Base-by-base conservation (phyloP, 176 grass and related monocot genomes). In the Eragrostis curvula region DNA sequence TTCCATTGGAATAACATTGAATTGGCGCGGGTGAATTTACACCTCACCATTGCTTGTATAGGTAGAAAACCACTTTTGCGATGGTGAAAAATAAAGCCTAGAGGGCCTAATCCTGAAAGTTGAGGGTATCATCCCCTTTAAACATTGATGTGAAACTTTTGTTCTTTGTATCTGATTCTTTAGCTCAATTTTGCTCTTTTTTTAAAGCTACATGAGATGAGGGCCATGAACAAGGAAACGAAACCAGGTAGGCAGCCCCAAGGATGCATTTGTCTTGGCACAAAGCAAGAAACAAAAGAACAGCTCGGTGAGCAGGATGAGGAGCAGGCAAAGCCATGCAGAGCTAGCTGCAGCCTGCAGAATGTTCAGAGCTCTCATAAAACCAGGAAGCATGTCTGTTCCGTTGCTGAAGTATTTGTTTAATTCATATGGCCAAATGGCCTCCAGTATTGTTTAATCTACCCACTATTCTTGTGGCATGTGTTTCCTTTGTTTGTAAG, bases 361-460 rank as follows among this genome's bases (percentile, higher is more conserved):
- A 80, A 66, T 82, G 72, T 71, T 85, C 82, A 78, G 58, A 85
- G 71, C n/a, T 20, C 65, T 52, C 12, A 17, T 30, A 30, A 11
- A 81, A 41, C 77, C 73, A 50, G 51, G 83, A 82, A 82, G 88
- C 71, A 86, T 90, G 88, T 86, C 66, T 89, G 73, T 82, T 57
- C 46, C 71, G 80, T 73, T 25, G 12, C 50, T 25, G 56, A 24
- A 3, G 51, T 41, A 45, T 68, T 88, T 81, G 30, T 74, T 84
- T 74, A 89, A 28, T 43, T 16, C 47, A 32, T 36, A 59, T 59
- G 11, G 71, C 12, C 28, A 47, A n/a, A 67, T 73, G 69, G 27
- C 12, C 21, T 17, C 74, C 11, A 47, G 66, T 7, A 65, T 23
- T 42, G 49, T 51, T 53, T 56, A 74, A 40, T n/a, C 21, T 15